phyloP scores from a whole-genome alignment of 371 early-diverging fungal genomes.

The Mortierella sp. region DNA sequence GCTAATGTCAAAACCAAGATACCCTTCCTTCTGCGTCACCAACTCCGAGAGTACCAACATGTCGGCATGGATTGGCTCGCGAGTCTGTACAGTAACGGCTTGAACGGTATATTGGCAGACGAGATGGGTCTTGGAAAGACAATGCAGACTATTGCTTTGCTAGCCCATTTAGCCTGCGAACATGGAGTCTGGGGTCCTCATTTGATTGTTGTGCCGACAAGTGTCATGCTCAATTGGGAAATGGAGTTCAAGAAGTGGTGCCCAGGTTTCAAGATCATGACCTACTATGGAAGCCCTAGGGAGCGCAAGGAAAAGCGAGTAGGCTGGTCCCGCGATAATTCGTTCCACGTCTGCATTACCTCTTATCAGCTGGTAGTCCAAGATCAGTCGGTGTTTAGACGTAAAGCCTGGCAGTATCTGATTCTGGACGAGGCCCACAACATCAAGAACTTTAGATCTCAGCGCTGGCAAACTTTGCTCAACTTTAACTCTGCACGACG shows the following conservation, averaged over 20 bases:
- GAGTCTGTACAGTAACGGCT: conserved; percentile 91
- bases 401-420: conserved; percentile 88
- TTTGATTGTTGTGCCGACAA: conserved; percentile 92
- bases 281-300: conserved; percentile 86
- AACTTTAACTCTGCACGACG: conserved; percentile 84
- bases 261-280: conserved; percentile 87
- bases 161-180: conserved; percentile 82
- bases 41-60: conserved; percentile 82
- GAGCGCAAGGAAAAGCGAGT: conserved; percentile 82
- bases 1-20: conserved; percentile 67
- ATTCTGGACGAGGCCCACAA: conserved; percentile 97
- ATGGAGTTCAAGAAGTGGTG: conserved; percentile 95
- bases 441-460: conserved; percentile 95
- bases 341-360: conserved; percentile 91
- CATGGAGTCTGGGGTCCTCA: conserved; percentile 88
- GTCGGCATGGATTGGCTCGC: conserved; percentile 87
- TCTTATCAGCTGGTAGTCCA: conserved; percentile 88
- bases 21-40: conserved; percentile 74
- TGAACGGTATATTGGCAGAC: conserved; percentile 98
- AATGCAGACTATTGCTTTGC: conserved; percentile 94
- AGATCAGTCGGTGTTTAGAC: conserved; percentile 83
- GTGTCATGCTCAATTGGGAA: conserved; percentile 95
- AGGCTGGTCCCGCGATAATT: conserved; percentile 86
- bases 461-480: conserved; percentile 93
- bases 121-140: conserved; percentile 99